Base-by-base conservation (phyloP, 2,329 filamentous ascomycete species). In the Penicillium hesseltinei region DNA sequence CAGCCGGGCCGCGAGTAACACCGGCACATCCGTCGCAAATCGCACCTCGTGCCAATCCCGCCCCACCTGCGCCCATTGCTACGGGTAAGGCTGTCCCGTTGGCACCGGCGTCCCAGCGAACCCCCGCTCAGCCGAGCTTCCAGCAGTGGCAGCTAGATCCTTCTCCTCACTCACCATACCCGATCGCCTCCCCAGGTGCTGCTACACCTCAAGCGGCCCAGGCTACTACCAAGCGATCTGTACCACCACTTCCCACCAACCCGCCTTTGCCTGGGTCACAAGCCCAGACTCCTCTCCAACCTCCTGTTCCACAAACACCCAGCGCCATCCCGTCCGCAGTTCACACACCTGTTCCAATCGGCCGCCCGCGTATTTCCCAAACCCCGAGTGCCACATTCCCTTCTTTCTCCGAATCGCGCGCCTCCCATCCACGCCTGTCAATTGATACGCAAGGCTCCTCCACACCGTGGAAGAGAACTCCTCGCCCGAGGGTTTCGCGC, bases 401-500 rank as follows among this genome's bases (percentile, higher is more conserved):
- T 11, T 57, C 68, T 2, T 62, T 66, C 36, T 63, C 68, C 1
- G 64, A 65, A 39, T 60, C 66, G 42, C 66, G 71, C 19, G 63
- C 59, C 17, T 66, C 66, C 50, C 69, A 69, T 19, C 71, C 68
- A 15, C 71, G 69, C 17, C 65, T 72, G 19, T 76, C 73, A 3
- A 70, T 78, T 33, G 68, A 73, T 31, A 77, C 75, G 2, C 68
- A 71, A n/a, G 70, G 70, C 11, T 76, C 75, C 25, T 69, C 70
- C 19, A 79, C 77, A 1, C 77, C 75, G 4, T 79, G 77, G 77
- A 79, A 76, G 61, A 70, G 71, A 51, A 69, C 70, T 36, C 73
- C 75, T 23, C 68, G 66, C 13, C 51, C 70, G 40, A 73, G 65
- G 9, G 68, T 77, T 38, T 66, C 73, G 0, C 59, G 68, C 19